A percentile compares a stretch with the other conserved stretches of the same genome.
These are phyloP conservation scores for Penicillium fuscoglaucum DNA, from an alignment of 2,329 filamentous ascomycete genomes.

Conservation along the genomic window DNA sequence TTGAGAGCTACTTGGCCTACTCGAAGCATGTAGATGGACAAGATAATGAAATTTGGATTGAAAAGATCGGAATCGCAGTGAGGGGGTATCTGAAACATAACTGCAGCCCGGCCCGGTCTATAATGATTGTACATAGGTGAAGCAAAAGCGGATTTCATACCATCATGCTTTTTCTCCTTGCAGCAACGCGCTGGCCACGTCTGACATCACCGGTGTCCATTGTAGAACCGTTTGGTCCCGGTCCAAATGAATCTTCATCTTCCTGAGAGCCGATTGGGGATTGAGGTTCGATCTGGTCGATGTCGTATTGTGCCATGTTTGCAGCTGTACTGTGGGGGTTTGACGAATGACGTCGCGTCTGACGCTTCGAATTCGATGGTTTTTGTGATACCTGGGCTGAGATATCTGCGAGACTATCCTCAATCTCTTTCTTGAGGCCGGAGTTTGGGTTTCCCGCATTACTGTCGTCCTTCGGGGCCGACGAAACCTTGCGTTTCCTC, in stretches of 20 bases:
- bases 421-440: constrained; percentile 5
- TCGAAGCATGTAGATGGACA: neutral
- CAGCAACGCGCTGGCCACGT: constrained; percentile 35
- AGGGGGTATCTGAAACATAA: constrained; percentile 28
- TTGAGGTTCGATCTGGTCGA: constrained; percentile 3
- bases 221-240: constrained; percentile 3
- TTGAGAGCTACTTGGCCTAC: neutral
- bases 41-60: constrained; percentile 4
- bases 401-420: constrained; percentile 9
- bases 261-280: constrained; percentile 12
- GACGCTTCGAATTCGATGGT: constrained; percentile 14
- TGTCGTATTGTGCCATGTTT: constrained; percentile 3
- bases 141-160: constrained; percentile 25
- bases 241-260: constrained; percentile 13
- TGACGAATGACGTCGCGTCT: constrained; percentile 37
- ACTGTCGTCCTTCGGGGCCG: constrained; percentile 21
- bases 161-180: constrained; percentile 45
- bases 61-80: constrained; percentile 2
- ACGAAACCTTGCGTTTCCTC: constrained; percentile 33
- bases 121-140: constrained; percentile 19
- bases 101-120: constrained; percentile 14
- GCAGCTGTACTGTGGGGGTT: constrained; percentile 25
- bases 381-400: constrained; percentile 9
- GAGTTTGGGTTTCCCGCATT: neutral
- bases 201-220: constrained; percentile 1